Base-by-base conservation (phyloP, 495 filamentous ascomycete species). In the Xylaria flabelliformis region DNA sequence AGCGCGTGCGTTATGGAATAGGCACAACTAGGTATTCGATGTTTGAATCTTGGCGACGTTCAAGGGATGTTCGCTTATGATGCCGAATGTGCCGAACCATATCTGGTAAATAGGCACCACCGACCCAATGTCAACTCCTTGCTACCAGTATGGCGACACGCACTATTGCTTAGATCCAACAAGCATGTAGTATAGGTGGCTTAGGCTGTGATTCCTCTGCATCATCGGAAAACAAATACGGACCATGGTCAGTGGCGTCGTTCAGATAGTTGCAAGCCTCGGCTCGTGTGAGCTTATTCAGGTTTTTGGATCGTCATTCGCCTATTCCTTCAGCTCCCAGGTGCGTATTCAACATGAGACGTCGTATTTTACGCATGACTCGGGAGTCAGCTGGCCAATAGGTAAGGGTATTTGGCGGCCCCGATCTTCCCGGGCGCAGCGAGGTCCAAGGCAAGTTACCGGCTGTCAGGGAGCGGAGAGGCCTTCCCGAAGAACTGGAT, bases 381-480 rank as follows among this genome's bases (percentile, higher is more conserved):
- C 48, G 59, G 61, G 24, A 56, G 46, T 64, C 59, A 71, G 59
- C 69, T 64, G 69, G 69, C 59, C 68, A 63, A 51, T 70, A 41
- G 39, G 58, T 66, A 51, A 36, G 46, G 51, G 46, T 51, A 53
- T 53, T 70, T 50, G 44, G 42, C 41, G 29, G 13, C 21, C 68
- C 68, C 68, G 61, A 46, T 71, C 48, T 32, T 71, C 48, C 69
- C 69, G 59, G 39, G 56, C 46, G 59, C 69, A 64, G 34, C 69
- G 6, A 71, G 7, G 24, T 71, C 36, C 44, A 53, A 41, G 42
- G 53, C 64, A 39, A 67, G 29, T 42, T 55, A 39, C 29, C 64
- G 46, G 39, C n/a, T 44, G 36, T 10, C 61, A 44, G 36, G 32
- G 44, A 17, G 19, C 17, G 15, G 17, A 24, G 64, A 39, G 64